Base-by-base conservation (phyloP, 2,329 filamentous ascomycete genomes). In the Pseudocercospora macadamiae region DNA sequence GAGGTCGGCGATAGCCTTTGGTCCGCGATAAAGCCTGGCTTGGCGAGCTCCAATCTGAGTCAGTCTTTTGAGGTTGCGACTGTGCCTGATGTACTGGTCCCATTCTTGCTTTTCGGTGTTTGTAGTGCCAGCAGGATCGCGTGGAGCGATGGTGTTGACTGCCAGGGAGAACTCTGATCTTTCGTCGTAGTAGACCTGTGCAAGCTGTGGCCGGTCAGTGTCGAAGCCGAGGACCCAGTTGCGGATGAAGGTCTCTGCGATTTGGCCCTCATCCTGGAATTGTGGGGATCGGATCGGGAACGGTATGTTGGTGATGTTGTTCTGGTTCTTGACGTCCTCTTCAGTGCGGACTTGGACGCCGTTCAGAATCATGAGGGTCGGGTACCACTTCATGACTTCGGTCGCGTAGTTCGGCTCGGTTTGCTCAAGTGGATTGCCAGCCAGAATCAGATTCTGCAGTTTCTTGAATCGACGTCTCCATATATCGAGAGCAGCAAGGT, bases 381-480 rank as follows among this genome's bases (percentile, higher is more conserved):
- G 93, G 70, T 91, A 97, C 89, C 91, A 96, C 37, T 86, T 85
- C 26, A 90, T 79, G 57, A 97, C 78, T 49, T 91, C 89, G 14
- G 83, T 77, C 59, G 85, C 82, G 72, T 88, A 89, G 60, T 83
- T 73, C 21, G 74, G 68, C 55, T 76, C 66, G 54, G 69, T 64
- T 68, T 77, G 64, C 56, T 79, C 76, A 60, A 96, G 84, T 0
- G 91, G 90, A 66, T 96, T 96, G 52, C 85, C 87, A 8, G 83
- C 82, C 62, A 96, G 78, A 61, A 96, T 86, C 2, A 99, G 82
- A 53, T 93, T 93, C 70, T 96, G 87, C 9, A 97, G 82, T 57
- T 86, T 80, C 53, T 82, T 86, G 70, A 97, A 93, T 55, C 89
- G 91, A 70, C 86, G 85, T 60, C 88, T 88, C 92, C 92, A 97